phyloP scores from a whole-genome alignment of 495 filamentous ascomycete species.

The Aspergillus panamensis region DNA sequence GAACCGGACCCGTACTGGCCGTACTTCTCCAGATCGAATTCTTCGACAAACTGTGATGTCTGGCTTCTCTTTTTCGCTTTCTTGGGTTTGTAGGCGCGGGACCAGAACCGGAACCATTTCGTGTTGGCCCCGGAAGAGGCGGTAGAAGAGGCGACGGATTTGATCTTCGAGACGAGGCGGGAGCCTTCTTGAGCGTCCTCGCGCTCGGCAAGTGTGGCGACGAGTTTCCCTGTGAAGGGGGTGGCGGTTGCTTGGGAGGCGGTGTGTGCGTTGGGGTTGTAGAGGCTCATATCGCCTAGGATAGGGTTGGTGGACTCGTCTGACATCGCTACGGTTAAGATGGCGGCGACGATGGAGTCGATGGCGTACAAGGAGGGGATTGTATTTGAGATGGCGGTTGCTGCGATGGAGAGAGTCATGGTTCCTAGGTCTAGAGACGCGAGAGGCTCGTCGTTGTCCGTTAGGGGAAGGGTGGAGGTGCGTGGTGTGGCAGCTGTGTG shows the following conservation, averaged over 20 bases:
- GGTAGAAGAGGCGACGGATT: conserved; percentile 11
- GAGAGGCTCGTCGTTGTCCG: conserved; percentile 43
- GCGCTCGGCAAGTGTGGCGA: conserved; percentile 42
- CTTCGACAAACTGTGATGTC: conserved; percentile 35
- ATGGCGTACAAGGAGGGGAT: conserved; percentile 65
- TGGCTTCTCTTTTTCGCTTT: conserved; percentile 13
- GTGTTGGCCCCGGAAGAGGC: not conserved
- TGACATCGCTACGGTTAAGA: conserved; percentile 64
- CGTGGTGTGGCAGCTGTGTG: conserved; percentile 40
- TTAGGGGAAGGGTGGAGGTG: conserved; percentile 43
- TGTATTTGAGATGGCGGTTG: conserved; percentile 37
- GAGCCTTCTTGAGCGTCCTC: conserved; percentile 38
- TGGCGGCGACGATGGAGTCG: conserved; percentile 67
- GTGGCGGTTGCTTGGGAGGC: conserved; percentile 5
- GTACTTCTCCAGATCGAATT: conserved; percentile 48
- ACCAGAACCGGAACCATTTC: conserved; percentile 1
- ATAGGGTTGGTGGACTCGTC: conserved; percentile 49
- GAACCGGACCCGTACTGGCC: conserved; percentile 36
- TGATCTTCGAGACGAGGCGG: conserved; percentile 33
- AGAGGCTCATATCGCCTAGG: conserved; percentile 35
- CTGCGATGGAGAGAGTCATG: conserved; percentile 45
- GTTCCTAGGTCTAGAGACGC: conserved; percentile 49
- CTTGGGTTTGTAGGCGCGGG: not conserved
- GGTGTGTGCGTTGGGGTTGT: conserved; percentile 6
- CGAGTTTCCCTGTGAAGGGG: conserved; percentile 30